These are phyloP conservation scores for Dactylorhiza incarnata DNA, from an alignment of 106 monocot species.

Conservation along the genomic window DNA sequence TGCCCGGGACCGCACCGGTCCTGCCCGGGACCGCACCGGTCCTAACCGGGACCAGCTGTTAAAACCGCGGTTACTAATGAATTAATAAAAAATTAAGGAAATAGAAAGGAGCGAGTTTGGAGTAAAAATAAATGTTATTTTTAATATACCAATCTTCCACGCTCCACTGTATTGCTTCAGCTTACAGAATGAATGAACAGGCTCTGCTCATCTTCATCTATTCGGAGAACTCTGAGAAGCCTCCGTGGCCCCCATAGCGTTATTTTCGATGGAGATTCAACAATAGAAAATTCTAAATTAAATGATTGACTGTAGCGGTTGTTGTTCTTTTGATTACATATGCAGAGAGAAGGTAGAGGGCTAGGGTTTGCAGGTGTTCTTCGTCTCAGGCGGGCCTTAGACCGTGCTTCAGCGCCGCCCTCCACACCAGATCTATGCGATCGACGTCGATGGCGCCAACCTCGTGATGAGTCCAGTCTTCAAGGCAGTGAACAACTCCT, in stretches of 20 bases:
- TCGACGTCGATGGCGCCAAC: constrained; percentile 92
- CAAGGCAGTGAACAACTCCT: constrained; percentile 74
- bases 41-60: too few species aligned
- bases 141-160: neutral
- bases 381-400: constrained; percentile 40
- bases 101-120: too few species aligned
- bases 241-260: neutral
- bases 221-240: neutral
- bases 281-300: constrained; percentile 1
- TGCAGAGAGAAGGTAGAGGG: neutral
- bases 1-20: too few species aligned
- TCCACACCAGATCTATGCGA: constrained; percentile 81
- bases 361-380: neutral
- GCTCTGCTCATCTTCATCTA: neutral
- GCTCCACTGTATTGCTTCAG: neutral
- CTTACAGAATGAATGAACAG: neutral
- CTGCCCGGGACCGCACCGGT: too few species aligned
- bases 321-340: neutral
- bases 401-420: constrained; percentile 75
- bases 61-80: too few species aligned
- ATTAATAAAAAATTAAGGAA: too few species aligned
- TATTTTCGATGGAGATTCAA: neutral
- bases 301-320: neutral
- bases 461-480: constrained; percentile 90
- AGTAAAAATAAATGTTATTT: neutral